Conservation (phyloP, 129 eudicot species). For the Arctium lappa region DNA sequence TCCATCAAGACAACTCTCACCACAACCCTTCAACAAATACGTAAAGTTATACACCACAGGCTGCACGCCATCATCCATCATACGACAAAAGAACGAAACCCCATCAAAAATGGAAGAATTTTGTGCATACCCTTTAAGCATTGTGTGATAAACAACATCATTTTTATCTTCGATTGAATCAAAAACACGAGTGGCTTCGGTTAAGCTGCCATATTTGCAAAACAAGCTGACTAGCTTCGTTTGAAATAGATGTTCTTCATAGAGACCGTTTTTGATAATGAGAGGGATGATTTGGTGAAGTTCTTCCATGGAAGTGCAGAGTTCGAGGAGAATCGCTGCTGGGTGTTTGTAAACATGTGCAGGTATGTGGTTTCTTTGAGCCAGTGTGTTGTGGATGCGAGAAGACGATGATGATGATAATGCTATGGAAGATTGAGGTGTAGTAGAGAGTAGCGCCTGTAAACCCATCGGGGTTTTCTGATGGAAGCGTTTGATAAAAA, state of each 20-base stretch:
- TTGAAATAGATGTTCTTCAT: constrained; percentile 63
- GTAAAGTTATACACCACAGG: constrained; percentile 68
- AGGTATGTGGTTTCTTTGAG: constrained; percentile 60
- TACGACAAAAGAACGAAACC: constrained; percentile 45
- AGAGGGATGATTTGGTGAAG: constrained; percentile 79
- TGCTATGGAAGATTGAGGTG: constrained; percentile 18
- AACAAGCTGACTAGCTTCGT: constrained; percentile 80
- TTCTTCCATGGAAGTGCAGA: constrained; percentile 60
- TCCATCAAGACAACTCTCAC: constrained; percentile 49
- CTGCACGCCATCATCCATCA: constrained; percentile 57
- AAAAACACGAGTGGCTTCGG: constrained; percentile 76
- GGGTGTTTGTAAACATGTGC: constrained; percentile 70
- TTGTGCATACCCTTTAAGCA: constrained; percentile 78
- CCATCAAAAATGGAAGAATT: constrained; percentile 32
- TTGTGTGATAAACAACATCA: constrained; percentile 73
- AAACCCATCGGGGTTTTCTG: constrained; percentile 20
- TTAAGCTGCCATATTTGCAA: constrained; percentile 48
- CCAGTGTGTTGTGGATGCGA: constrained; percentile 32
- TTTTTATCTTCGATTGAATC: constrained; percentile 53
- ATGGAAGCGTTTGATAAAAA: no score
- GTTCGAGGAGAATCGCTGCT: constrained; percentile 70
- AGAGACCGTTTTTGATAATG: constrained; percentile 58
- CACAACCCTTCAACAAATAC: constrained; percentile 73
- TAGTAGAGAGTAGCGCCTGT: constrained; percentile 15
- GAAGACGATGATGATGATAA: constrained; percentile 24